A percentile compares a stretch with the other conserved stretches of the same genome.
Conservation (phyloP, 163 green algal genomes). For the Chlorella variabilis region DNA sequence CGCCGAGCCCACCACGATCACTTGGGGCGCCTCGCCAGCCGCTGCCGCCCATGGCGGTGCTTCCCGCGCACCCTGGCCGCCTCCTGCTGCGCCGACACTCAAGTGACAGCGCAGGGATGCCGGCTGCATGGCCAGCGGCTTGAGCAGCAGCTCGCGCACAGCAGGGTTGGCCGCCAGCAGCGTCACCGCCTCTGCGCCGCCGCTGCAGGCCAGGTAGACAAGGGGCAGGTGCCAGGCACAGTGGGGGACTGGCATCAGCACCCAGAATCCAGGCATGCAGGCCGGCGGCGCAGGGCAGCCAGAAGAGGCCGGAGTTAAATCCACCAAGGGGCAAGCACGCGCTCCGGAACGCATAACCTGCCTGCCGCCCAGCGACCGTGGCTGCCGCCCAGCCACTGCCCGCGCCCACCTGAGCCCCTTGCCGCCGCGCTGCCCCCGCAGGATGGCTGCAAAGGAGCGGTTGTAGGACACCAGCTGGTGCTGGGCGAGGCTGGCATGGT, state of each 20-base stretch:
- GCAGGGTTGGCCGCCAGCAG: constrained; percentile 9
- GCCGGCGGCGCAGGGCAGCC: too few species aligned
- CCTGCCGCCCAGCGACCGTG: neutral
- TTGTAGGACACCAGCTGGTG: constrained; percentile 29
- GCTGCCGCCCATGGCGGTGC: too few species aligned
- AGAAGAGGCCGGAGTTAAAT: too few species aligned
- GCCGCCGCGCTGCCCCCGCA: constrained; percentile 16
- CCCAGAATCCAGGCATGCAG: neutral
- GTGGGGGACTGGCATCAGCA: neutral
- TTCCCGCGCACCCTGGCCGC: too few species aligned
- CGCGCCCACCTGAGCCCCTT: constrained; percentile 22
- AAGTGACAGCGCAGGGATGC: too few species aligned
- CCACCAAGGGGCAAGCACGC: too few species aligned
- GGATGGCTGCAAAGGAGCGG: constrained; percentile 7
- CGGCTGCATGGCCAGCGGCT: neutral
- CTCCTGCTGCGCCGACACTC: too few species aligned
- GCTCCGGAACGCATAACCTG: too few species aligned
- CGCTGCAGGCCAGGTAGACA: neutral
- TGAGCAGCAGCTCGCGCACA: constrained; percentile 15
- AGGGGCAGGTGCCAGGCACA: too few species aligned
- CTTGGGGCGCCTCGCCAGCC: too few species aligned
- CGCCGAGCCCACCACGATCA: too few species aligned
- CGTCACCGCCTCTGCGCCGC: neutral
- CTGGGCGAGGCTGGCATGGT: neutral
- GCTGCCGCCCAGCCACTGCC: too few species aligned